phyloP scores from a whole-genome alignment of 257 asterid species.

The Apocynum venetum region DNA sequence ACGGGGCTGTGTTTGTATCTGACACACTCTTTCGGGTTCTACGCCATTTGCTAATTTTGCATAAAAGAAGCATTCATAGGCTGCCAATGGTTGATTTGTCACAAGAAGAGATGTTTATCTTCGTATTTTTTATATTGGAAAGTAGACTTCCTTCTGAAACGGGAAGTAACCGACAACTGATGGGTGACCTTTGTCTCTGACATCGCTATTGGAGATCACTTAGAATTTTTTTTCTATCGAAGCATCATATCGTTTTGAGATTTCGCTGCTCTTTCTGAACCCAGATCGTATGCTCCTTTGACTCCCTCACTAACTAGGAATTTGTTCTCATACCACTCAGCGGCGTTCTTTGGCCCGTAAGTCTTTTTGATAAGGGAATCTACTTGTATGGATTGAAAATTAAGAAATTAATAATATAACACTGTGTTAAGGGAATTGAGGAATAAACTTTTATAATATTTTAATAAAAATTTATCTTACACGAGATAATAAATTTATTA shows the following conservation, averaged over 20 bases:
- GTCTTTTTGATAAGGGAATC: too few relatives aligned
- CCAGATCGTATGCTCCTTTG: neutral
- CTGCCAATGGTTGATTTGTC: neutral
- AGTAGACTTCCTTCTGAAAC: neutral
- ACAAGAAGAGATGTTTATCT: neutral
- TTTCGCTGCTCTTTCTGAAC: neutral
- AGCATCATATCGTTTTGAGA: neutral
- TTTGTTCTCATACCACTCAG: neutral
- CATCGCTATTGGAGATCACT: neutral
- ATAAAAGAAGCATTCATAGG: neutral
- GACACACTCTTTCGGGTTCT: slow-evolving; percentile 8
- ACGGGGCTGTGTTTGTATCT: neutral
- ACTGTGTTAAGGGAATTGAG: too few relatives aligned
- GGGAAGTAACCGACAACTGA: neutral
- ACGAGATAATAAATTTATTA: too few relatives aligned
- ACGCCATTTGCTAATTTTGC: slow-evolving; percentile 4
- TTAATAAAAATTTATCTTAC: too few relatives aligned
- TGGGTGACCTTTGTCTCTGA: neutral
- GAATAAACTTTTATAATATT: too few relatives aligned
- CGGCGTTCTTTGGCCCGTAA: too few relatives aligned
- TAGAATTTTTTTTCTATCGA: neutral
- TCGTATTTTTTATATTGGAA: neutral
- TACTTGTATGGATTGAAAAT: too few relatives aligned
- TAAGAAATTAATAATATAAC: too few relatives aligned
- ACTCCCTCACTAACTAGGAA: neutral